Percentiles rank a stretch among this genome's conserved stretches.
phyloP scores from a whole-genome alignment of 2,329 filamentous ascomycete species.

The Sporothrix protearum region DNA sequence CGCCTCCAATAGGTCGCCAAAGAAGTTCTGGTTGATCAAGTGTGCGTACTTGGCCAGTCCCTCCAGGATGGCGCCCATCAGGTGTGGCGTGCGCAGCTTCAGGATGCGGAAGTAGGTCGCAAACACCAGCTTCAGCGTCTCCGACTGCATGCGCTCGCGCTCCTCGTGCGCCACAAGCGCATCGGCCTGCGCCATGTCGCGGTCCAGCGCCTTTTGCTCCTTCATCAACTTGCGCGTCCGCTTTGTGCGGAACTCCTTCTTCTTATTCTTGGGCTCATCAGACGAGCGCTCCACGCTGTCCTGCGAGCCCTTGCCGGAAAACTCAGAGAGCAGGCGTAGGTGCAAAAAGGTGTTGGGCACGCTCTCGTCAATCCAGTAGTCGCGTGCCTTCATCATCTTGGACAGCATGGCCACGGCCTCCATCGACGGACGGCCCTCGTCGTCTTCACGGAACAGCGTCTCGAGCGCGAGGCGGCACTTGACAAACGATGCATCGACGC shows the following conservation, averaged over 20 bases:
- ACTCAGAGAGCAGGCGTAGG: conserved; percentile 82
- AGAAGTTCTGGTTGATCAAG: conserved; percentile 98
- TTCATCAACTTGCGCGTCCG: conserved; percentile 76
- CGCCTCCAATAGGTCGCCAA: conserved; percentile 90
- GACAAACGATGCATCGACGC: conserved; percentile 68
- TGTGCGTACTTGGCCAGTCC: conserved; percentile 91
- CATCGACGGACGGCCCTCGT: conserved; percentile 82
- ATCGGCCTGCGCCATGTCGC: conserved; percentile 90
- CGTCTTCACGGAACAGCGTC: conserved; percentile 77
- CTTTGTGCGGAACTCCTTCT: conserved; percentile 86
- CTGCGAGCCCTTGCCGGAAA: conserved; percentile 76
- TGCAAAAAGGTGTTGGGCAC: conserved; percentile 89
- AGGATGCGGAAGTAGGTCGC: conserved; percentile 92
- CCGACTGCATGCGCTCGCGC: conserved; percentile 87
- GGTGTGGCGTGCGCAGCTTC: conserved; percentile 71
- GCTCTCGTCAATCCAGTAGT: conserved; percentile 78
- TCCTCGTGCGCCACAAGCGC: conserved; percentile 89
- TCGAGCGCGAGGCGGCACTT: conserved; percentile 78
- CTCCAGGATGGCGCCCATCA: conserved; percentile 97
- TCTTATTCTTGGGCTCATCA: conserved; percentile 64
- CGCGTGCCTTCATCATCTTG: conserved; percentile 90
- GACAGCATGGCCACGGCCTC: conserved; percentile 81
- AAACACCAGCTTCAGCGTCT: conserved; percentile 94
- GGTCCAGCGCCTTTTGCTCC: conserved; percentile 82
- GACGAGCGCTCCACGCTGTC: conserved; percentile 62